Base-by-base conservation (phyloP, 2,329 filamentous ascomycete species). In the Xylariaceae sp. region DNA sequence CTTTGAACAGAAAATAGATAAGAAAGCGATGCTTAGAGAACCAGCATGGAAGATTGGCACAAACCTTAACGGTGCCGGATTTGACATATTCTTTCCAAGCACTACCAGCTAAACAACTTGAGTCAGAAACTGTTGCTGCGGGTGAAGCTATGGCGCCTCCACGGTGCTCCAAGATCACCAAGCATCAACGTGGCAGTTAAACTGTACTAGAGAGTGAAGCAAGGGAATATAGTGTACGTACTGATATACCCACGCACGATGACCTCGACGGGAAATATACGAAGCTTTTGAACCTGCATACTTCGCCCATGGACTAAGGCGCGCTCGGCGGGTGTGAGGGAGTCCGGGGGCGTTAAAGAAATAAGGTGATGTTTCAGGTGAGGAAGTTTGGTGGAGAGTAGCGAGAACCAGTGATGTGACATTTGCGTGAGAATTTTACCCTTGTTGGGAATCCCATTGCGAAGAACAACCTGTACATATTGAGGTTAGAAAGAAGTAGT, bases 231-330 rank as follows among this genome's bases (percentile, higher is more conserved):
- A n/a, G n/a, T n/a, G n/a, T n/a, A n/a, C n/a, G n/a, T n/a, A n/a
- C n/a, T n/a, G n/a, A n/a, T n/a, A n/a, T 96, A 95, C 61, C 91
- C 92, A 53, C 91, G 85, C 18, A 94, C 89, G 58, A 92, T 92
- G 39, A 85, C 88, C 73, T 93, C 89, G 58, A 94, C 79, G 23
- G 89, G 89, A 55, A 94, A 83, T 57, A 94, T 83, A 64, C 85
- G 82, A 51, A 91, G 78, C 59, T 83, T 84, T 55, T 85, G 83
- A 47, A 93, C 88, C 61, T 84, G 83, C 91, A 96, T 95, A 70
- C 82, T 85, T 54, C 91, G 86, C 62, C 82, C 77, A 52, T 82
- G 78, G 33, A 87, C 74, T 26, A 82, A 71, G 9, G 74, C 71
- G n/a, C 73, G 76, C 56, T 88, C 79, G 18, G 67, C 72, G 3